Evolutionary conservation across 768 basidiomycete genomes (phyloP), one percentile per base, ranked within the genome.

Genomic region (Daedaleopsis nitida): DNA sequence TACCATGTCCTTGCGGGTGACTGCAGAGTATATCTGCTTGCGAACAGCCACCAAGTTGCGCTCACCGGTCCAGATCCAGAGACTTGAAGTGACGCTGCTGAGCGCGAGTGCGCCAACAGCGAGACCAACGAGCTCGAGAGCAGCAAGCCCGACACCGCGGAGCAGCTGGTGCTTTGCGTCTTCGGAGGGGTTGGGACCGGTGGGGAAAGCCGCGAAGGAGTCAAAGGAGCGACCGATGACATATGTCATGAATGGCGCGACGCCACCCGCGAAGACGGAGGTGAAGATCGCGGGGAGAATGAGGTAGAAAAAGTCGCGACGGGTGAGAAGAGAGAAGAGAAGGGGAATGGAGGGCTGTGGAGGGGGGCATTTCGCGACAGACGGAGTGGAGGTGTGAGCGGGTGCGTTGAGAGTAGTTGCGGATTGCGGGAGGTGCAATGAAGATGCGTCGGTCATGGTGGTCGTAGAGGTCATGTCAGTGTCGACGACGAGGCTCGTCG

Each of bases 51-150:
- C 76, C 8, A 87, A 85, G 64, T 93, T 92, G 59, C 84, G 78
- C 72, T 98, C 96, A 4, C 93, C 94, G 6, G 88, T 84, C 78
- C 87, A 86, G 50, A 94, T 91, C 96, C 96, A 98, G 11, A 96
- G 73, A 27, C 80, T 81, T 51, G 87, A 86, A 2, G 89, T 92
- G 59, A 89, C 66, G 64, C 89, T 91, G 69, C 89, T 91, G 58
- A 94, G 77, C 1, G 83, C 72, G 32, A 97, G 77, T 1, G 88
- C 84, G 14, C 83, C 88, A 4, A 84, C 69, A 2, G 86, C 88
- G 1, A 95, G 76, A 11, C 76, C 86, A 9, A 91, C 70, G 11
- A 94, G 83, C 70, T 91, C 77, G 21, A 93, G 59, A 0, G 91
- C 85, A 12, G 84, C 81, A 5, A 83, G 58, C 14, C 87, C 86